Evolutionary conservation across 257 asterid species (phyloP).

Genomic region (Scutellaria galericulata): DNA sequence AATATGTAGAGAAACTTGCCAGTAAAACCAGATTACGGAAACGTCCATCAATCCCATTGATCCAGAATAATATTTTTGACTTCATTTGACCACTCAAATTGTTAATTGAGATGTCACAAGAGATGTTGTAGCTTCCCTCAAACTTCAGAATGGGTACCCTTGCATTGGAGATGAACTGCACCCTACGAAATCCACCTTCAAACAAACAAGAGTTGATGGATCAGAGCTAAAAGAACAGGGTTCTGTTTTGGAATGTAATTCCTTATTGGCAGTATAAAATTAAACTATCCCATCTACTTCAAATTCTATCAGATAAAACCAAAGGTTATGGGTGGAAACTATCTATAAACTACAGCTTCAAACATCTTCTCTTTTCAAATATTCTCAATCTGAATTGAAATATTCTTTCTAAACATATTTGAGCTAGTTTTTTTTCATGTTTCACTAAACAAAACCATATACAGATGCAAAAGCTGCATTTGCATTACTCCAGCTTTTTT

Average conservation of each 20-base stretch:
- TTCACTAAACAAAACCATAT: constrained; percentile 11
- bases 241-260: constrained; percentile 19
- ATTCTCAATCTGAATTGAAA: background rate
- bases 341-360: constrained; percentile 22
- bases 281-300: constrained; percentile 24
- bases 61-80: constrained; percentile 87
- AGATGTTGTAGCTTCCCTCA: constrained; percentile 60
- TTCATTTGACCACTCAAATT: constrained; percentile 93
- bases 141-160: constrained; percentile 89
- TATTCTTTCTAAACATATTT: constrained; percentile 6
- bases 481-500: constrained; percentile 13
- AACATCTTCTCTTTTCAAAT: constrained; percentile 3
- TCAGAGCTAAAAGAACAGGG: constrained; percentile 29
- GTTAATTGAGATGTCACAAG: constrained; percentile 88
- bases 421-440: constrained; percentile 20
- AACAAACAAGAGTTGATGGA: constrained; percentile 31
- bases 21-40: constrained; percentile 84
- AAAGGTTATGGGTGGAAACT: constrained; percentile 10
- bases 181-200: constrained; percentile 68
- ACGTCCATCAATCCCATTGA: constrained; percentile 81
- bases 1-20: constrained; percentile 55
- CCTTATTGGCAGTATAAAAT: constrained; percentile 4
- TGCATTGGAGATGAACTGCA: constrained; percentile 68
- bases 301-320: constrained; percentile 11
- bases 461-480: constrained; percentile 29